Evolutionary conservation across 176 grass and related monocot genomes (phyloP), one percentile per base, ranked within the genome.

Genomic region (Microstegium vimineum): DNA sequence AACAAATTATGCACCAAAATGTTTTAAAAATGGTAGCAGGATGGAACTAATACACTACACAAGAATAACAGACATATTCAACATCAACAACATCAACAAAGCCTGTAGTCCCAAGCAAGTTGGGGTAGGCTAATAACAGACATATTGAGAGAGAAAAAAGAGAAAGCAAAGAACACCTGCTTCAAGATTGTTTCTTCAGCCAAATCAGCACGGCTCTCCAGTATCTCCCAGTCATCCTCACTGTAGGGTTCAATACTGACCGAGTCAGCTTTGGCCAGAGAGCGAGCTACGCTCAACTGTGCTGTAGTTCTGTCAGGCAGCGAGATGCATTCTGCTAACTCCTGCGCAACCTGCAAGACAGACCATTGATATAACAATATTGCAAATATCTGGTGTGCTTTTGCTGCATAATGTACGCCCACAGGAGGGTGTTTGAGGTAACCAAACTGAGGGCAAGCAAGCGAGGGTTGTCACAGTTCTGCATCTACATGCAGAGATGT

Each of bases 181-280:
- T 87, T 91, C 82, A 98, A 93, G 73, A 98, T 87, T 61, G 83
- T 82, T 62, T 95, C 93, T 91, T 98, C 93, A 82, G 96, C 96
- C 79, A 92, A 84, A 38, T 93, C 87, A 65, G 96, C 89, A 68
- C 89, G 89, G 68, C 85, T 92, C 74, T 95, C 93, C 63, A 98
- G 73, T 90, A 98, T 98, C 82, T 98, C 96, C 96, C 96, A 98
- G 68, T 98, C 96, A 79, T 98, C 93, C 86, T 93, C 96, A 31
- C 86, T 85, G 45, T 69, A 87, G 6, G 96, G 96, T 67, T 98
- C 95, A 81, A 98, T 95, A 69, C 81, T 78, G 13, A 98, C 93
- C 26, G 81, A 88, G 10, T 61, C 56, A 78, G 95, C 95, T 88
- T 91, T 95, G 69, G 84, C 79, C 38, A 95, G 75, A 64, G 86